Base-by-base conservation (phyloP, 2,329 filamentous ascomycete species). In the Cladophialophora immunda region DNA sequence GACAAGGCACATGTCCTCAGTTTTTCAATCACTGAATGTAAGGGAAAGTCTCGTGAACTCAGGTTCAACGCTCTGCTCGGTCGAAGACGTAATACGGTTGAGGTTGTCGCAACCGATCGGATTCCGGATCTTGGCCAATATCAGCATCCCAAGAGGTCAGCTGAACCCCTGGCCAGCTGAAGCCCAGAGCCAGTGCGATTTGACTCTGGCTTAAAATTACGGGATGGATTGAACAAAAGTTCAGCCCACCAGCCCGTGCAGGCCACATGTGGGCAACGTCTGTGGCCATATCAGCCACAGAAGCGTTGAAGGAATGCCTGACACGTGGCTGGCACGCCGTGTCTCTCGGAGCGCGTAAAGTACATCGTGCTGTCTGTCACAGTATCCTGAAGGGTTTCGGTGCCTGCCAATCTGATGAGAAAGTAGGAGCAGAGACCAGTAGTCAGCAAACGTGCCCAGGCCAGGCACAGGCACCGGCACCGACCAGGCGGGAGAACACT, bases 151-250 rank as follows among this genome's bases (percentile, higher is more conserved):
- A 27, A 61, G 30, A 53, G 58, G 58, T 53, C 45, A 53, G 25
- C 17, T 19, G 27, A n/a, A 52, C n/a, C 58, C 58, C 29, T 19
- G 58, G 30, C 17, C 58, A 60, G 58, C 58, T 61, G 58, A 61
- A 38, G 47, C 58, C 9, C 13, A 36, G 30, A 9, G 58, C 34
- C 45, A 30, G 3, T 15, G 45, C n/a, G 22, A 61, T 34, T 30
- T 61, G 22, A 34, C 7, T 27, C 17, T 25, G 45, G n/a, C n/a
- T 30, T 4, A 29, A 27, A 27, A 11, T 19, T 53, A 38, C 58
- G 47, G 17, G 13, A 29, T 4, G 19, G 45, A 61, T 61, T 61
- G 58, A 61, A 61, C 58, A 54, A 61, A 61, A 52, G 58, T 61
- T 61, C 58, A 61, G 41, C 45, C 34, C 4, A 5, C 27, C 6